Evolutionary conservation across 2,329 filamentous ascomycete genomes (phyloP).

Genomic region (Monosporascus sp.): DNA sequence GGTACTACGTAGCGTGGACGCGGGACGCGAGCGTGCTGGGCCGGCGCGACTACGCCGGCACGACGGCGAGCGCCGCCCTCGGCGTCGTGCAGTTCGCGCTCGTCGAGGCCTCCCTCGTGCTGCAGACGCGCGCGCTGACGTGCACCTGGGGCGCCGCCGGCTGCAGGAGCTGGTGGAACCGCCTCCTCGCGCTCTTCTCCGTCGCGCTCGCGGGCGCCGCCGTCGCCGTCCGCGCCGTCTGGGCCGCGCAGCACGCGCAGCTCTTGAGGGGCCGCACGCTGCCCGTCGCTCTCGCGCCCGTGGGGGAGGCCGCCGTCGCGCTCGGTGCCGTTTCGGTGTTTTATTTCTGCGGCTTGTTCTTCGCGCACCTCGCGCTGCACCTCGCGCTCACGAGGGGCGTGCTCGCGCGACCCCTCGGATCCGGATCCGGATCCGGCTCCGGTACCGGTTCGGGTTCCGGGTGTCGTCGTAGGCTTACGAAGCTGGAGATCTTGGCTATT

Average conservation of each 20-base stretch:
- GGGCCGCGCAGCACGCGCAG: constrained; percentile 14
- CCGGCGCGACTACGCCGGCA: constrained; percentile 27
- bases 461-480: constrained; percentile 28
- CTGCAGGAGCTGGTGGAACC: constrained; percentile 21
- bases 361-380: constrained; percentile 43
- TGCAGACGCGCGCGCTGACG: constrained; percentile 50
- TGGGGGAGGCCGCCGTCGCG: constrained; percentile 33
- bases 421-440: constrained; percentile 3
- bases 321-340: constrained; percentile 36
- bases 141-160: constrained; percentile 37
- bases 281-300: constrained; percentile 26
- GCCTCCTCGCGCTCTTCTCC: constrained; percentile 6
- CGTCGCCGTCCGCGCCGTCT: constrained; percentile 14
- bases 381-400: constrained; percentile 42
- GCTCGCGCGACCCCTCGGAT: constrained; percentile 31
- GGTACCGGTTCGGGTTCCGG: not conserved
- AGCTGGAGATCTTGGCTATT: constrained; percentile 51
- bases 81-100: constrained; percentile 39
- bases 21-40: constrained; percentile 48
- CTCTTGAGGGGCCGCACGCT: constrained; percentile 10
- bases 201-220: constrained; percentile 12
- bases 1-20: constrained; percentile 56
- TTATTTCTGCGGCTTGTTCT: constrained; percentile 54
- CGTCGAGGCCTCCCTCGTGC: constrained; percentile 40
- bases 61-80: constrained; percentile 35